Evolutionary conservation across 2,329 filamentous ascomycete genomes (phyloP), one percentile per base, ranked within the genome.

Genomic region (Ceratocystiopsis sp.): DNA sequence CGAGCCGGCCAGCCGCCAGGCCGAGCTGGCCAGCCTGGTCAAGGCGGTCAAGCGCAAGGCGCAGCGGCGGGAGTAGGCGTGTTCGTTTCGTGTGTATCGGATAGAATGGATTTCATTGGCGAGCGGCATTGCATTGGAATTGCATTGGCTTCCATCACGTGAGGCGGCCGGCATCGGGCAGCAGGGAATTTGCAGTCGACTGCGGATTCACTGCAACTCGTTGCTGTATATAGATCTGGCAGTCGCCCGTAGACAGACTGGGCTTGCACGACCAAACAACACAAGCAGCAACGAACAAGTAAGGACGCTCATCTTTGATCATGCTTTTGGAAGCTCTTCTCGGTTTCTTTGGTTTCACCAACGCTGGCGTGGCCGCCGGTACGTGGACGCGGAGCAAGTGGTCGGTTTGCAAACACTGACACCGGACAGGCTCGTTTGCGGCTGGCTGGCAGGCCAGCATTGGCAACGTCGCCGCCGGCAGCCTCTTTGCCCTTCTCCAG

Each of bases 41-140:
- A 53, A 53, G 42, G 52, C 56, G 0, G 54, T 58, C 32, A 53
- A 54, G 45, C 46, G 51, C 35, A 57, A 57, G 47, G 47, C 49
- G n/a, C 52, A 51, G 40, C 50, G 45, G 8, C 21, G 21, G 21
- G 21, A 21, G 21, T 4, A 21, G 21, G 21, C 21, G 21, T n/a
- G n/a, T n/a, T n/a, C n/a, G n/a, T n/a, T n/a, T n/a, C n/a, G n/a
- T n/a, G 15, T 16, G 10, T n/a, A 42, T 33, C 35, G 41, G 36
- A 42, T 38, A 42, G 41, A 39, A 9, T 33, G 39, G 39, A 43
- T n/a, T 32, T 18, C n/a, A 35, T n/a, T n/a, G n/a, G n/a, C n/a
- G n/a, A n/a, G n/a, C n/a, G n/a, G n/a, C n/a, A n/a, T n/a, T n/a
- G n/a, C n/a, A n/a, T n/a, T n/a, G n/a, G n/a, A n/a, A n/a, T n/a